Base-by-base conservation (phyloP, 208 protist genomes). In the Novymonas esmeraldas region DNA sequence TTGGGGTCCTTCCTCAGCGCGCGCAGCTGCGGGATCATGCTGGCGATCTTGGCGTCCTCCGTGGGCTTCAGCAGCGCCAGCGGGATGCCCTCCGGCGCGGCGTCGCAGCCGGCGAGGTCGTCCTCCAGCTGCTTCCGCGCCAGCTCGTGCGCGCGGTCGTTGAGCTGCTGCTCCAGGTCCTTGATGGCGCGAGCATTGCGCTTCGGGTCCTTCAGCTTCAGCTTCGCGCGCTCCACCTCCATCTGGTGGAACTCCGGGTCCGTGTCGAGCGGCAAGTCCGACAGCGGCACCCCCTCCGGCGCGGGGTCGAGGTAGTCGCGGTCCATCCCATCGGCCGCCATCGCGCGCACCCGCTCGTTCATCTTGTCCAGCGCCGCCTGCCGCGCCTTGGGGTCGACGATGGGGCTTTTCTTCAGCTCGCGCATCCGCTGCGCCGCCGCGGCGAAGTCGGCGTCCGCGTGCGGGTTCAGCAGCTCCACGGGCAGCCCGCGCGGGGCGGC, bases 111-210 rank as follows among this genome's bases (percentile, higher is more conserved):
- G 16, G 79, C 70, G 9, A 94, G 71, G 44, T 94, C 82, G 46
- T 81, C 77, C 51, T 76, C 73, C 16, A 83, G 61, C 72, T 85
- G 73, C 73, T 81, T 63, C 65, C 66, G 75, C 14, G 90, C 90
- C 55, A 95, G 63, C 54, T 90, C 90, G 49, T 88, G 79, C 20
- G 87, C 87, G 29, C 81, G 78, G 26, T 84, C 79, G 56, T 91
- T 93, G 26, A 95, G 74, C 66, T 63, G 64, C n/a, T 79, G 76
- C 82, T 90, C 82, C 10, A 93, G 77, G 5, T 78, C 70, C 58
- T 60, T 76, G 49, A 82, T 82, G 62, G 76, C 76, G 55, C 64
- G 68, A 3, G 64, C 75, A 45, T 81, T 73, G 52, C 84, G 79
- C 44, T 70, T 63, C 38, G 73, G 73, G 48, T 92, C 83, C 70